These are phyloP conservation scores for Massospora cicadina DNA, from an alignment of 371 early-diverging fungal species.

Conservation along the genomic window DNA sequence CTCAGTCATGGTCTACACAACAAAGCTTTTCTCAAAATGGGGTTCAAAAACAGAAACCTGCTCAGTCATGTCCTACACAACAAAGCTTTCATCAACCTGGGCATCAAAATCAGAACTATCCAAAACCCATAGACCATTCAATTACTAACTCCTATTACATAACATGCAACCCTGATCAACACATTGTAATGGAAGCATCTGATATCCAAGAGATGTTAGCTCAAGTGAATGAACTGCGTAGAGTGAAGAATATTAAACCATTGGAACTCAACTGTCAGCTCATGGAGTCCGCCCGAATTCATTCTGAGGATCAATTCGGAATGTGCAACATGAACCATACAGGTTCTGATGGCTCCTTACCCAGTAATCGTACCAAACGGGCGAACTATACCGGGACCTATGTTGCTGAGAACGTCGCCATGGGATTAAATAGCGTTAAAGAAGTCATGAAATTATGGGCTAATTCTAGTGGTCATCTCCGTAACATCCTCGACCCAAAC, in stretches of 20 bases:
- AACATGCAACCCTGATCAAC: no score
- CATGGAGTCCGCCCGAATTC: conserved; percentile 16
- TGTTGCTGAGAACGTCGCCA: conserved; percentile 25
- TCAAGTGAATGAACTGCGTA: not conserved
- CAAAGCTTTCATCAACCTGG: no score
- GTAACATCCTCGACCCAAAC: conserved; percentile 19
- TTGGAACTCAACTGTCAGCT: conserved; percentile 3
- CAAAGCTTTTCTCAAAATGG: no score
- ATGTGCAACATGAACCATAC: conserved; percentile 18
- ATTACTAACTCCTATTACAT: no score
- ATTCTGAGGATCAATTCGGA: conserved; percentile 18
- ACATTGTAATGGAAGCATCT: no score
- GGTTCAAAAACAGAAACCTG: no score
- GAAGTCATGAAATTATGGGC: conserved; percentile 22
- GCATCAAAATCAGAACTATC: no score
- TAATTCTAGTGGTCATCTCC: conserved; percentile 23
- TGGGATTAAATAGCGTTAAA: conserved; percentile 14
- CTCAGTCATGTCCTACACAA: no score
- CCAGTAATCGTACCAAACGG: conserved; percentile 9
- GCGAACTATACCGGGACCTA: conserved; percentile 14
- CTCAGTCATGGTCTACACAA: no score
- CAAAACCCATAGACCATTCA: no score
- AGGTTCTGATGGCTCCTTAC: conserved; percentile 13
- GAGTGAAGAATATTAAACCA: not conserved
- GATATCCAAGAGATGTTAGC: not conserved